These are phyloP conservation scores for Talaromyces albobiverticillius DNA, from an alignment of 2,329 filamentous ascomycete genomes.

Conservation along the genomic window DNA sequence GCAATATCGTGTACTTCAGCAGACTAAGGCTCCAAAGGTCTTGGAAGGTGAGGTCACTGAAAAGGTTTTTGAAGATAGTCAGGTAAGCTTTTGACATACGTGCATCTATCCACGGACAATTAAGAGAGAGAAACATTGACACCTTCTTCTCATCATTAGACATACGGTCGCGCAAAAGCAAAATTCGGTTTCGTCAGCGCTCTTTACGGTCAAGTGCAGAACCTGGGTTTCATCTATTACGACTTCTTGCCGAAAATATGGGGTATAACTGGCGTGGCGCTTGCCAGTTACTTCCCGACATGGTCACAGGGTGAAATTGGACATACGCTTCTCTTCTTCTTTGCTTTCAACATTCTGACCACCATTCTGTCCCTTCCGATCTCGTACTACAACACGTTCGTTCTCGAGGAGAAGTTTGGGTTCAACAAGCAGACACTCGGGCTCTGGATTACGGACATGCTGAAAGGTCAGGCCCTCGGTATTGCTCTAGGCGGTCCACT, in stretches of 20 bases:
- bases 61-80: conserved; percentile 90
- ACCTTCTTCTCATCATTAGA: conserved; percentile 42
- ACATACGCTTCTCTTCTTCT: conserved; percentile 88
- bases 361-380: conserved; percentile 76
- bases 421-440: conserved; percentile 97
- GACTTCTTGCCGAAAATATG: conserved; percentile 90
- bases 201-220: conserved; percentile 83
- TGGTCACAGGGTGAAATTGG: conserved; percentile 88
- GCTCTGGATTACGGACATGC: conserved; percentile 82
- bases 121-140: neutral
- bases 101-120: neutral
- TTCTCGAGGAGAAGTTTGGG: conserved; percentile 93
- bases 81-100: conserved; percentile 47
- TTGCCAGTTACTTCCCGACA: conserved; percentile 70
- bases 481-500: conserved; percentile 81
- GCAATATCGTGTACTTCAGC: conserved; percentile 83
- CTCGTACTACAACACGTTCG: conserved; percentile 89
- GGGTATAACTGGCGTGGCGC: conserved; percentile 71
- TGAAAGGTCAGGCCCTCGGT: conserved; percentile 84
- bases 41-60: conserved; percentile 84
- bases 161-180: conserved; percentile 93
- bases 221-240: conserved; percentile 82
- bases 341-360: conserved; percentile 78
- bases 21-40: conserved; percentile 77
- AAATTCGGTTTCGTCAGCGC: conserved; percentile 79